Conservation (phyloP, 2,329 filamentous ascomycete species). For the Dactylellina parvicollis region DNA sequence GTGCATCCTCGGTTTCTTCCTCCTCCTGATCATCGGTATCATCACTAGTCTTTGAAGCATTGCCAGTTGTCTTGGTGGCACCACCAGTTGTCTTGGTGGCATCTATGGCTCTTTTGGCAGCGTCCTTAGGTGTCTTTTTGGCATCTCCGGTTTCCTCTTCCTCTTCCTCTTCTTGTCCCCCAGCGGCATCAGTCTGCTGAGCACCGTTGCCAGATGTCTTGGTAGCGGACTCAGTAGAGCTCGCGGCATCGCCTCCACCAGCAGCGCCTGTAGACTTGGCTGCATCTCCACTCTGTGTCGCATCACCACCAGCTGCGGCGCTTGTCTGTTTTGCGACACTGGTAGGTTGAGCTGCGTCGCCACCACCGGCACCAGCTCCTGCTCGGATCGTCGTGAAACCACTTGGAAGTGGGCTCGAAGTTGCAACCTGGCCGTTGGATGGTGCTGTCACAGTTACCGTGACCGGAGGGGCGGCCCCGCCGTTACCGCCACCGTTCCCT, state of each 20-base stretch:
- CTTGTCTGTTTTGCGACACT: neutral
- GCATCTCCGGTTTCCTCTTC: neutral
- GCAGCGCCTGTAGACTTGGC: neutral
- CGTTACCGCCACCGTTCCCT: conserved; percentile 4
- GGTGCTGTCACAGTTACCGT: neutral
- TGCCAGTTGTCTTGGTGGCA: neutral
- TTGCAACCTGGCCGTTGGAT: neutral
- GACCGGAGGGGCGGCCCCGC: neutral
- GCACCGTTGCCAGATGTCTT: neutral
- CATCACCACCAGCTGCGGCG: neutral
- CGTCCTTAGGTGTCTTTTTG: neutral
- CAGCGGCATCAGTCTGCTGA: neutral
- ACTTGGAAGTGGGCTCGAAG: neutral
- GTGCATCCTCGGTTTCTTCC: neutral
- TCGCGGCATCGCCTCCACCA: neutral
- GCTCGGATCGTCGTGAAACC: neutral
- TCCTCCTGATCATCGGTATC: neutral
- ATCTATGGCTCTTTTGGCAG: neutral
- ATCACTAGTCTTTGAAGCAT: neutral
- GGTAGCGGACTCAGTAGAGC: neutral
- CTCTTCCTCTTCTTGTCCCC: neutral
- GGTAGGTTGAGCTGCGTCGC: neutral
- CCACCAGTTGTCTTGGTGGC: neutral
- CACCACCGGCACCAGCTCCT: neutral
- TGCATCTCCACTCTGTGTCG: neutral